Percentiles rank a stretch among this genome's conserved stretches.
phyloP scores from a whole-genome alignment of 169 alveolate genomes.

The Toxoplasma gondii region DNA sequence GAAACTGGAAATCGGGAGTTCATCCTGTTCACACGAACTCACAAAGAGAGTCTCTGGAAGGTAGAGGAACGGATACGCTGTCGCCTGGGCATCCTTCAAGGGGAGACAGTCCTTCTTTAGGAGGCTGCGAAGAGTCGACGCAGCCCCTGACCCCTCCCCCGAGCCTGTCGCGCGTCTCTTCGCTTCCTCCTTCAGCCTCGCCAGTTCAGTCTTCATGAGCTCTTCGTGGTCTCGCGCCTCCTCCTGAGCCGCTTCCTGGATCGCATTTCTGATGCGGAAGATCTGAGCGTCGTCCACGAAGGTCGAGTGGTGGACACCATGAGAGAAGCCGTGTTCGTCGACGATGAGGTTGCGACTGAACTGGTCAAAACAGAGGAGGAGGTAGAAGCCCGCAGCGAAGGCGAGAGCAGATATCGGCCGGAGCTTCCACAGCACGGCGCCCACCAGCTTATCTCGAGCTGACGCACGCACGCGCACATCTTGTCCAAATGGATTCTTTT shows the following conservation, averaged over 20 bases:
- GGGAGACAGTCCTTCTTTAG: not conserved
- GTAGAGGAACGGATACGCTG: constrained; percentile 7
- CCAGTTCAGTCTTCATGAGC: not conserved
- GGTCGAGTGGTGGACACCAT: not conserved
- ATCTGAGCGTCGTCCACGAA: not conserved
- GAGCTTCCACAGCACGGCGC: not conserved
- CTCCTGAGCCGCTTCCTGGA: not conserved
- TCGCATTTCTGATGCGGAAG: not conserved
- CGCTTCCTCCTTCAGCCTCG: not conserved
- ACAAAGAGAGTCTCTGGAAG: constrained; percentile 4
- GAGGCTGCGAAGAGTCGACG: not conserved
- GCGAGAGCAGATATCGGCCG: not conserved
- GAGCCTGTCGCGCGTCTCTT: not conserved
- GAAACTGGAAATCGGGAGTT: not conserved
- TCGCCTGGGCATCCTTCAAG: not conserved
- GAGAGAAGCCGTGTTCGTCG: constrained; percentile 42
- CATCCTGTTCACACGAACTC: not conserved
- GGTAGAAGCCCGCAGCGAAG: not conserved
- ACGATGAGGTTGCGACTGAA: not conserved
- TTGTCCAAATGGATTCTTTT: not conserved
- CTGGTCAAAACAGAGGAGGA: not conserved
- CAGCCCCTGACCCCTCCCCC: not conserved
- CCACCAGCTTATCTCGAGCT: not conserved
- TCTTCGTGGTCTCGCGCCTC: not conserved
- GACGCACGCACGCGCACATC: not conserved